Conservation (phyloP, 495 filamentous ascomycete genomes). For the Physcia stellaris region DNA sequence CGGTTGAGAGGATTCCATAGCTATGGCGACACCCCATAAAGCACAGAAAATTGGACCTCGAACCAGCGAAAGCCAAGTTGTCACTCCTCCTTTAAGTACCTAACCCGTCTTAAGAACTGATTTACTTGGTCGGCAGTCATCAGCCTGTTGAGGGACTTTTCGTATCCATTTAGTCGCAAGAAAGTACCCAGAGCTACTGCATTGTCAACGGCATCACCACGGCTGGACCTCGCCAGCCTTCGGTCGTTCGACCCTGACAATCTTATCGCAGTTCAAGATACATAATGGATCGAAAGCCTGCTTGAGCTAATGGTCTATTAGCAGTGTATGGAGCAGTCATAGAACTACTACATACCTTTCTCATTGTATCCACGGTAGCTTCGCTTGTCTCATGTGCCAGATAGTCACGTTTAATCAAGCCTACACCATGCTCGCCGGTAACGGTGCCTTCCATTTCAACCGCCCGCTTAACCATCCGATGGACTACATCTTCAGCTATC, state of each 20-base stretch:
- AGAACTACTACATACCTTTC: constrained; percentile 45
- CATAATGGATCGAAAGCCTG: constrained; percentile 63
- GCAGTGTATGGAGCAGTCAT: not conserved
- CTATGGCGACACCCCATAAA: too few species aligned
- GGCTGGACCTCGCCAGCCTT: constrained; percentile 11
- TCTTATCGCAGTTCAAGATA: constrained; percentile 70
- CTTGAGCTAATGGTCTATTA: constrained; percentile 31
- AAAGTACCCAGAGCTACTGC: too few species aligned
- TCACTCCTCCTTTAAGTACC: too few species aligned
- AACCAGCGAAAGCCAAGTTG: too few species aligned
- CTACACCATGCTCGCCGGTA: constrained; percentile 73
- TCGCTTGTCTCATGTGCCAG: constrained; percentile 59
- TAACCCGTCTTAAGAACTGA: too few species aligned
- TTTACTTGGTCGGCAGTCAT: too few species aligned
- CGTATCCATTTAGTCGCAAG: too few species aligned
- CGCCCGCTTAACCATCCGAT: constrained; percentile 72
- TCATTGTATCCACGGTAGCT: constrained; percentile 64
- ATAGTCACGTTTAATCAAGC: constrained; percentile 71
- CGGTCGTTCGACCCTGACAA: constrained; percentile 42
- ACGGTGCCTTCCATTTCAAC: constrained; percentile 75
- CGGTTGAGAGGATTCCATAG: too few species aligned
- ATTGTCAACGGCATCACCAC: too few species aligned
- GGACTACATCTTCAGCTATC: constrained; percentile 55
- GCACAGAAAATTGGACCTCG: too few species aligned
- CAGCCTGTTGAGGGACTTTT: too few species aligned